Conservation (phyloP, 31 red algal genomes). For the Endocladia muricata region DNA sequence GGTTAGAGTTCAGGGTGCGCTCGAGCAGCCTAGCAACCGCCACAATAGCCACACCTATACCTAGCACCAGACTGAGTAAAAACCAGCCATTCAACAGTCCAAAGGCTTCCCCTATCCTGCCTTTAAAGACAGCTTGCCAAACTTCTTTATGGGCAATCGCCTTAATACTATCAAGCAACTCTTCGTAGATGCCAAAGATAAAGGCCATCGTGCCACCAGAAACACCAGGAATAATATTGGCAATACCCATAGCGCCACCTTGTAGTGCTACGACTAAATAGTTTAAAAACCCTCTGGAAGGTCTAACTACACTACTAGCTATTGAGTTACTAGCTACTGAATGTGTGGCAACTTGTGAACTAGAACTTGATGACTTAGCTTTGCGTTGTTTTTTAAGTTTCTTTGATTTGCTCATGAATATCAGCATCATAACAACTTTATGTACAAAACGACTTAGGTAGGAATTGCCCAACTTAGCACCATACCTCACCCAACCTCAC, state of each 20-base stretch:
- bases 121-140: neutral
- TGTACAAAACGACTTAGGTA: no score
- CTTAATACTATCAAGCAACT: neutral
- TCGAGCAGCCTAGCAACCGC: neutral
- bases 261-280: neutral
- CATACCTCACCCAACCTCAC: no score
- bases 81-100: neutral
- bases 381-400: no score
- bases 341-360: no score
- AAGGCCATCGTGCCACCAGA: constrained; percentile 16
- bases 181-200: constrained; percentile 16
- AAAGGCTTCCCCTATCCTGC: neutral
- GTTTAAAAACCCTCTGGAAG: no score
- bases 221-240: constrained; percentile 17
- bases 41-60: neutral
- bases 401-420: no score
- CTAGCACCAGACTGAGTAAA: neutral
- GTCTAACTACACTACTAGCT: no score
- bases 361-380: no score
- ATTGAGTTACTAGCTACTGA: no score
- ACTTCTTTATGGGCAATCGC: neutral
- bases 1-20: neutral
- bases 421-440: no score
- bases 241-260: constrained; percentile 9
- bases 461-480: no score